Conservation (phyloP, 345 rosid species). For the Hirschfeldia incana region DNA sequence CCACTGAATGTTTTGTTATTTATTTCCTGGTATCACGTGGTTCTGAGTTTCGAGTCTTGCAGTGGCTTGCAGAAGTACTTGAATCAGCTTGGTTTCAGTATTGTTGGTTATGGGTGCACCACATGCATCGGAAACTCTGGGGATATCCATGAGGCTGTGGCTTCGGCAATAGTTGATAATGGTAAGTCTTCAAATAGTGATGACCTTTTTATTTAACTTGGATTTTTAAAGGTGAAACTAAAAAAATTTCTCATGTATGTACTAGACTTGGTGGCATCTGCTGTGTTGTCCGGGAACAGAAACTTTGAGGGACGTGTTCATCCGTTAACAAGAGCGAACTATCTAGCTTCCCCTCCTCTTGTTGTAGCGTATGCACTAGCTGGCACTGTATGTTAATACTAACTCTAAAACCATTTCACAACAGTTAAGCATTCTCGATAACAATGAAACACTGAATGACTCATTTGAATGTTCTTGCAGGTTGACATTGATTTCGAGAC, state of each 20-base stretch:
- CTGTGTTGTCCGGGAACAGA: slow-evolving; percentile 95
- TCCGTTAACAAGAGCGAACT: slow-evolving; percentile 95
- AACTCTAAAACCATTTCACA: slow-evolving; percentile 2
- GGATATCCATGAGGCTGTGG: slow-evolving; percentile 78
- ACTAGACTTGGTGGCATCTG: slow-evolving; percentile 83
- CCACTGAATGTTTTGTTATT: slow-evolving; percentile 16
- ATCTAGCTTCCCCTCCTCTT: slow-evolving; percentile 98
- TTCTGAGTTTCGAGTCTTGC: slow-evolving; percentile 31
- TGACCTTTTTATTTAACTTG: not conserved
- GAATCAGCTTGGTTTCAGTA: slow-evolving; percentile 78
- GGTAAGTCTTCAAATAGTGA: slow-evolving; percentile 44
- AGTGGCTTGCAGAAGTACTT: slow-evolving; percentile 82
- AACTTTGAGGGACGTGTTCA: slow-evolving; percentile 99
- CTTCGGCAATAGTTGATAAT: slow-evolving; percentile 69
- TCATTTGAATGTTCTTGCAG: slow-evolving; percentile 37
- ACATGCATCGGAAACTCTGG: slow-evolving; percentile 96
- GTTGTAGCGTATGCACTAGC: slow-evolving; percentile 99
- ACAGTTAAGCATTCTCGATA: not conserved
- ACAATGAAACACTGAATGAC: not conserved
- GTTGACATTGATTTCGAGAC: slow-evolving; percentile 93
- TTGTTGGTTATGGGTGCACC: slow-evolving; percentile 95
- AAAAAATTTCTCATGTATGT: slow-evolving; percentile 15
- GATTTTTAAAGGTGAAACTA: slow-evolving; percentile 18
- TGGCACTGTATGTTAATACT: slow-evolving; percentile 67
- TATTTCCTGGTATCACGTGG: not conserved